Conservation (phyloP, 106 monocot species). For the Dioscorea alata region DNA sequence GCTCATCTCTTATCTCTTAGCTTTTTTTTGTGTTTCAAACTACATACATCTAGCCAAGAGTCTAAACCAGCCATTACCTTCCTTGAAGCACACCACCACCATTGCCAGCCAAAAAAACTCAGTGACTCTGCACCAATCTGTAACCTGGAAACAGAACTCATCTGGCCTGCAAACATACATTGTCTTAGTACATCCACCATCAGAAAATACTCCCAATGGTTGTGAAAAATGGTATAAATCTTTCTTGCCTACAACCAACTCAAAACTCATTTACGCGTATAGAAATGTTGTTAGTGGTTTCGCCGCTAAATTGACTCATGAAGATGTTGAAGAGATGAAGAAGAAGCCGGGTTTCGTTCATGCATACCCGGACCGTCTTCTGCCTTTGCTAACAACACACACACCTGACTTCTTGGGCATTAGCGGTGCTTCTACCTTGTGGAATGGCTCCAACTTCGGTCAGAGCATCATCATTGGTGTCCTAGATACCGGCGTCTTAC, state of each 20-base stretch:
- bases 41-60: no score
- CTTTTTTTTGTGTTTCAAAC: no score
- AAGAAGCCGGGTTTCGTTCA: background rate
- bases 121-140: no score
- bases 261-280: background rate
- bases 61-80: no score
- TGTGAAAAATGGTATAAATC: background rate
- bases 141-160: no score
- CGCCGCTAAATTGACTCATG: background rate
- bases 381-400: constrained; percentile 15
- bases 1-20: no score
- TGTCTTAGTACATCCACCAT: background rate
- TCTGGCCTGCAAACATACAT: background rate
- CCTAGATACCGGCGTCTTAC: constrained; percentile 6
- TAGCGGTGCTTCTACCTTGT: background rate
- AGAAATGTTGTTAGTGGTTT: background rate
- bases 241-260: background rate
- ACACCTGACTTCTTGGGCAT: constrained; percentile 23
- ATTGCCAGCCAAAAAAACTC: no score
- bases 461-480: constrained; percentile 23
- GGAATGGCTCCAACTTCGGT: constrained; percentile 10
- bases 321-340: background rate
- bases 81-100: no score
- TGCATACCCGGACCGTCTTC: background rate
- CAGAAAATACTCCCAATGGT: background rate